Evolutionary conservation across 192 early-diverging fungal species (phyloP).

Genomic region (Entomortierella chlamydospora): DNA sequence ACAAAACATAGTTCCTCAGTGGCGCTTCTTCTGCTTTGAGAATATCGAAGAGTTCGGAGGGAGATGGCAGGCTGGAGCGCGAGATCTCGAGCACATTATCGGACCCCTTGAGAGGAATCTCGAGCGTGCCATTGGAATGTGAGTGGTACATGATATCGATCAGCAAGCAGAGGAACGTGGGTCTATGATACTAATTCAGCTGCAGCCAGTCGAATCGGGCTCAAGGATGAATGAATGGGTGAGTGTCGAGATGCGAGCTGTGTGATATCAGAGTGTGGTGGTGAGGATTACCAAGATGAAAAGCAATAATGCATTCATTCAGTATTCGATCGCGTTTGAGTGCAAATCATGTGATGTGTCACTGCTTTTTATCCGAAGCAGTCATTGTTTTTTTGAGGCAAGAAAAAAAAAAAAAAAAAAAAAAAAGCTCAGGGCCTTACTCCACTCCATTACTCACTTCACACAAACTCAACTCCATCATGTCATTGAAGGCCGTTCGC

Average conservation of each 20-base stretch:
- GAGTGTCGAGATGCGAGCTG: no score
- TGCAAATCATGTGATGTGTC: not conserved
- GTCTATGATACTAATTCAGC: not conserved
- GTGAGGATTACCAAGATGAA: no score
- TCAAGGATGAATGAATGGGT: no score
- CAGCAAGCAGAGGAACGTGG: not conserved
- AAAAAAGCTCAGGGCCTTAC: not conserved
- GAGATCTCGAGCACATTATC: constrained; percentile 82
- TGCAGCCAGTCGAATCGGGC: not conserved
- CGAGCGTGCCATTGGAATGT: constrained; percentile 51
- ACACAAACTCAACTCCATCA: not conserved
- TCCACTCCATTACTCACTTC: constrained; percentile 9
- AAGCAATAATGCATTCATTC: no score
- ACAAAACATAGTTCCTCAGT: constrained; percentile 72
- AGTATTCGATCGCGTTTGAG: no score
- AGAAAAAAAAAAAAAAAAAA: constrained; percentile 3
- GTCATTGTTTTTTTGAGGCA: no score
- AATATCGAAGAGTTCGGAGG: constrained; percentile 77
- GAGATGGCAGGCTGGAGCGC: constrained; percentile 65
- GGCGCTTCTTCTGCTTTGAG: constrained; percentile 73
- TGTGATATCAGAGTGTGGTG: no score
- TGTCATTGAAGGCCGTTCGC: constrained; percentile 51
- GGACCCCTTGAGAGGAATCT: constrained; percentile 69
- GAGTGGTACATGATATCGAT: constrained; percentile 23
- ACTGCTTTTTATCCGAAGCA: no score